Evolutionary conservation across 2,329 filamentous ascomycete species (phyloP).

Genomic region (Colletotrichum destructivum): DNA sequence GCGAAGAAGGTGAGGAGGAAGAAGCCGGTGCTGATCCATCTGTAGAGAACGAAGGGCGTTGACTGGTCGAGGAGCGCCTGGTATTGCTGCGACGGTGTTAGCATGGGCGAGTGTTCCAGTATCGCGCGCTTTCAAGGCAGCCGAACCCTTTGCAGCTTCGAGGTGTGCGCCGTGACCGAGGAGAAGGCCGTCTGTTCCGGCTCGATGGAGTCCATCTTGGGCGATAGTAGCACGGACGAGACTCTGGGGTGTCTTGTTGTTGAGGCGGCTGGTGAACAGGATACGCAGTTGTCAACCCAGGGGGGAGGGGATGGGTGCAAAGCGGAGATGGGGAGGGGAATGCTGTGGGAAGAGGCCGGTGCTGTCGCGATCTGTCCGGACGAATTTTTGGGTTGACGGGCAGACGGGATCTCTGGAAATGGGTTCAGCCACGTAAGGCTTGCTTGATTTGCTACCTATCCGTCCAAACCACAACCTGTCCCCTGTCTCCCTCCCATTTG

Average conservation of each 20-base stretch:
- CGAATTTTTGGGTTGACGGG: conserved; percentile 39
- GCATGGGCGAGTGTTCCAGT: conserved; percentile 26
- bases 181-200: conserved; percentile 93
- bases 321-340: background rate
- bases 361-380: conserved; percentile 42
- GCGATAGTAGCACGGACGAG: conserved; percentile 10
- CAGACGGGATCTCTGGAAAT: conserved; percentile 17
- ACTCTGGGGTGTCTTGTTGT: background rate
- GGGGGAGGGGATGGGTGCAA: background rate
- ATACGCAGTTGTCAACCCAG: conserved; percentile 17
- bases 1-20: conserved; percentile 87
- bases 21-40: conserved; percentile 88
- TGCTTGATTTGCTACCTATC: conserved; percentile 5
- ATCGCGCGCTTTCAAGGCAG: conserved; percentile 7
- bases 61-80: conserved; percentile 95
- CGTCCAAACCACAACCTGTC: background rate
- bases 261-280: conserved; percentile 8
- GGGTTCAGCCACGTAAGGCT: conserved; percentile 45
- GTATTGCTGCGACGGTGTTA: conserved; percentile 77
- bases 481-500: conserved; percentile 5
- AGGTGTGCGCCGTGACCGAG: conserved; percentile 89
- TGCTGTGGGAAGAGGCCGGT: conserved; percentile 26
- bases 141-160: conserved; percentile 78
- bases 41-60: conserved; percentile 89
- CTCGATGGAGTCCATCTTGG: conserved; percentile 86